Percentiles rank a stretch among this genome's conserved stretches.
phyloP scores from a whole-genome alignment of 2,329 filamentous ascomycete genomes.

The Lasiodiplodia citricola region DNA sequence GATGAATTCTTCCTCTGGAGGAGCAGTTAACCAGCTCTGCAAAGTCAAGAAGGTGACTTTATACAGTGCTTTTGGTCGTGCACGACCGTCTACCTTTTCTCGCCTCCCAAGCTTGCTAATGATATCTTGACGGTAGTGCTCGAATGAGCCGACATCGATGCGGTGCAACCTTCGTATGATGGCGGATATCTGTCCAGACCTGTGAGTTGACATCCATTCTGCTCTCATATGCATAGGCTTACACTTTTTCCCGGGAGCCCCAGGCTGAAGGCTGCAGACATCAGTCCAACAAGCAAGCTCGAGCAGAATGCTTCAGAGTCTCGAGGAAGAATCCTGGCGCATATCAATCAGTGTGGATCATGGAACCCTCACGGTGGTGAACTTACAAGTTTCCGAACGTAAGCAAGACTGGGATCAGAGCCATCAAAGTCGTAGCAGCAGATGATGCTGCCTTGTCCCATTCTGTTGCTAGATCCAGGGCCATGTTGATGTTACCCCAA shows the following conservation, averaged over 20 bases:
- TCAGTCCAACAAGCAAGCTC: constrained; percentile 1
- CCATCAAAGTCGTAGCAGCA: constrained; percentile 1
- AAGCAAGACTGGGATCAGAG: constrained; percentile 1
- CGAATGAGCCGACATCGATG: background rate
- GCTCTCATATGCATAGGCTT: background rate
- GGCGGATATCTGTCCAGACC: background rate
- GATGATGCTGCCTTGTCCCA: constrained; percentile 12
- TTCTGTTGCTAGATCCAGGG: background rate
- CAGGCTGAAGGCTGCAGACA: constrained; percentile 1
- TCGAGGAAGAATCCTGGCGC: background rate
- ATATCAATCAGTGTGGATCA: background rate
- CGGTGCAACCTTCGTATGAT: background rate
- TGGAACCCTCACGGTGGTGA: no score
- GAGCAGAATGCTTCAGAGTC: constrained; percentile 1
- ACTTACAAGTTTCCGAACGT: background rate
- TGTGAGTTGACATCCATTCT: background rate
- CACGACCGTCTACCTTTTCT: background rate
- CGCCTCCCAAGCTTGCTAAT: background rate
- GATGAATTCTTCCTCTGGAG: background rate
- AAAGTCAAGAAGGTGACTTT: background rate
- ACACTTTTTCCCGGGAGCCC: background rate
- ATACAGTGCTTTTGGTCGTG: background rate
- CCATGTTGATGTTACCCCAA: background rate
- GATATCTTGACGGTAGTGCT: background rate
- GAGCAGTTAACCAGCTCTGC: background rate